These are phyloP conservation scores for Penicillium cinerascens DNA, from an alignment of 495 filamentous ascomycete species.

Conservation along the genomic window DNA sequence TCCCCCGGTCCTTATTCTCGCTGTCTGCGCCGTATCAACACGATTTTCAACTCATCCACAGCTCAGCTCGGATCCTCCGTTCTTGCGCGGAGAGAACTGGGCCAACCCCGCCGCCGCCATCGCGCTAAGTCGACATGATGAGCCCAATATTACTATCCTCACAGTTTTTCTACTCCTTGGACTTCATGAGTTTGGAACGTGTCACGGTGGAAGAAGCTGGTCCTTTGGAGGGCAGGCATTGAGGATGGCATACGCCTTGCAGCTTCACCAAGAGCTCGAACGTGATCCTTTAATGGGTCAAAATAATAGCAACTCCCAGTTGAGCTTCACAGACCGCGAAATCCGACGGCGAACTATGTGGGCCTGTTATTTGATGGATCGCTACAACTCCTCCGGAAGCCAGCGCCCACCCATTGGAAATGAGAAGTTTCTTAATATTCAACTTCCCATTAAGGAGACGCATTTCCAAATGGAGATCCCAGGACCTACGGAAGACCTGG, in stretches of 20 bases:
- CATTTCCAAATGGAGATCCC: slow-evolving; percentile 90
- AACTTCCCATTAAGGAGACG: slow-evolving; percentile 85
- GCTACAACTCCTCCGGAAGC: slow-evolving; percentile 94
- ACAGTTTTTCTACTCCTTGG: slow-evolving; percentile 85
- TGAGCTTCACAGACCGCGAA: slow-evolving; percentile 90
- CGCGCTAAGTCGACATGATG: slow-evolving; percentile 79
- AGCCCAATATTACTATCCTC: slow-evolving; percentile 92
- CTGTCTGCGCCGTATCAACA: slow-evolving; percentile 88
- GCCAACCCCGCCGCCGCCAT: slow-evolving; percentile 81
- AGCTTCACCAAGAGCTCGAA: slow-evolving; percentile 90
- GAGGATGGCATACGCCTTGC: slow-evolving; percentile 93
- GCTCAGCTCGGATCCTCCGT: slow-evolving; percentile 76
- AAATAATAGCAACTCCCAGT: slow-evolving; percentile 55
- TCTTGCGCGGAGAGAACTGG: slow-evolving; percentile 88
- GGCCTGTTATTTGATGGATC: slow-evolving; percentile 96
- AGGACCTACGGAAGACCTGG: slow-evolving; percentile 79
- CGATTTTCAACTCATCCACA: slow-evolving; percentile 95
- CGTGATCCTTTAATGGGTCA: slow-evolving; percentile 67
- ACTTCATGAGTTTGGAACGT: slow-evolving; percentile 94
- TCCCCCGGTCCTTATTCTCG: slow-evolving; percentile 84
- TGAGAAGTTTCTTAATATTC: slow-evolving; percentile 83
- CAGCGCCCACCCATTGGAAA: slow-evolving; percentile 89
- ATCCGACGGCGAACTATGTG: slow-evolving; percentile 94
- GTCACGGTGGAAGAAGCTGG: slow-evolving; percentile 94
- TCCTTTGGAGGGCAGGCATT: slow-evolving; percentile 91